A percentile compares a stretch with the other conserved stretches of the same genome.
Conservation (phyloP, 441 rosid genomes). For the Mallotus repandus region DNA sequence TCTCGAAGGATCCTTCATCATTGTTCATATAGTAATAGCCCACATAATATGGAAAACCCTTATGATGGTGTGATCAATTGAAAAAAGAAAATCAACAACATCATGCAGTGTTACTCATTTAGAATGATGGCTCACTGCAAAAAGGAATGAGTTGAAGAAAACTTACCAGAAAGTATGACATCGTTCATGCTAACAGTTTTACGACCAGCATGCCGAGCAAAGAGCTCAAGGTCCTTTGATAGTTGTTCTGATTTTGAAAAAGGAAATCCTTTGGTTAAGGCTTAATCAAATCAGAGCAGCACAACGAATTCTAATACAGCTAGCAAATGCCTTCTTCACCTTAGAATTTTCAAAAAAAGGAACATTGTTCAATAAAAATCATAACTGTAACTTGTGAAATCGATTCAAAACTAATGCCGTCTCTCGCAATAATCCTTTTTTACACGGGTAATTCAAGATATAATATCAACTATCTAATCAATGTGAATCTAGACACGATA, state of each 20-base stretch:
- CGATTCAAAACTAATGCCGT: too few species aligned
- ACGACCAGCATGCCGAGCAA: slow-evolving; percentile 90
- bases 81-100: neutral
- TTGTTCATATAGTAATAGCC: neutral
- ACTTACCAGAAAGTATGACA: slow-evolving; percentile 71
- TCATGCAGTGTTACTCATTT: neutral
- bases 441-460: too few species aligned
- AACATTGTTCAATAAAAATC: too few species aligned
- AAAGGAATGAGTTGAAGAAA: neutral
- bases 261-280: neutral
- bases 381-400: too few species aligned
- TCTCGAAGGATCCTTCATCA: neutral
- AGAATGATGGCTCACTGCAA: neutral
- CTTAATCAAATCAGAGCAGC: neutral
- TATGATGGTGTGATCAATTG: neutral
- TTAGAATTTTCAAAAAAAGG: neutral
- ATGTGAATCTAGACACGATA: too few species aligned
- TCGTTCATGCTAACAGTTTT: slow-evolving; percentile 80
- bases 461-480: too few species aligned
- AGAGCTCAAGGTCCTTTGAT: slow-evolving; percentile 75
- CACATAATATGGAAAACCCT: neutral
- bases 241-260: slow-evolving; percentile 52
- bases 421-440: too few species aligned
- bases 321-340: neutral
- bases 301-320: neutral